A percentile compares a stretch with the other conserved stretches of the same genome.
These are phyloP conservation scores for Zygnema cylindricum DNA, from an alignment of 139 green algal genomes.

Conservation along the genomic window DNA sequence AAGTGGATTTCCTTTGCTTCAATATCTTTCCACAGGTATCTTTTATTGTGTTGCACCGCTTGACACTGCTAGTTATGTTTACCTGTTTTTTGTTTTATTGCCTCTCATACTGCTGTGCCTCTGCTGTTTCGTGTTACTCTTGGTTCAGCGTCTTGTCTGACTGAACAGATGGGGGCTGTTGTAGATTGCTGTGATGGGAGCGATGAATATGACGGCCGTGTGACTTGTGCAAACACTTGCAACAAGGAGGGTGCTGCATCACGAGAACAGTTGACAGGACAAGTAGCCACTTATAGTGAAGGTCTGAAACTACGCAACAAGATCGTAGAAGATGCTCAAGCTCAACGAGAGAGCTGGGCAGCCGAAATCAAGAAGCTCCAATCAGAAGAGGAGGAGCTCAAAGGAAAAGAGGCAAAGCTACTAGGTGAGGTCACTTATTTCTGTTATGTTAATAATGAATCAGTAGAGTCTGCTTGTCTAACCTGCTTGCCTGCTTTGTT, in stretches of 20 bases:
- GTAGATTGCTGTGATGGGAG: conserved; percentile 92
- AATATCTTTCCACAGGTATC: not conserved
- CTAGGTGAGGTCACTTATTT: conserved; percentile 12
- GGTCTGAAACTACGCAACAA: conserved; percentile 56
- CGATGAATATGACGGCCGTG: conserved; percentile 75
- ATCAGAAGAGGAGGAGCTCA: conserved; percentile 16
- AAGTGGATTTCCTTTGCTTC: not conserved
- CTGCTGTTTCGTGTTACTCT: too few species aligned
- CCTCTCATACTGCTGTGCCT: too few species aligned
- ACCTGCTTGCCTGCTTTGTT: too few species aligned
- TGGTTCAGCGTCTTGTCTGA: not conserved
- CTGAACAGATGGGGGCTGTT: not conserved
- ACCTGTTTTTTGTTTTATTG: too few species aligned
- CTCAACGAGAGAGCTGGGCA: conserved; percentile 28
- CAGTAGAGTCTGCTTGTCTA: not conserved
- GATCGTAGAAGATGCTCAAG: conserved; percentile 53
- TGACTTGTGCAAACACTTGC: conserved; percentile 81
- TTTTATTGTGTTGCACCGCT: too few species aligned
- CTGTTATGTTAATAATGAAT: not conserved
- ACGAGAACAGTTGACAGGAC: conserved; percentile 61
- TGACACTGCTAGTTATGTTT: too few species aligned
- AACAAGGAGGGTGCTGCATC: conserved; percentile 68
- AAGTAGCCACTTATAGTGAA: conserved; percentile 32
- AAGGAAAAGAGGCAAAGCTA: conserved; percentile 62
- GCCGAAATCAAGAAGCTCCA: conserved; percentile 20